Percentiles rank a stretch among this genome's conserved stretches.
phyloP scores from a whole-genome alignment of 306 rosid species.

The Vigna unguiculata region DNA sequence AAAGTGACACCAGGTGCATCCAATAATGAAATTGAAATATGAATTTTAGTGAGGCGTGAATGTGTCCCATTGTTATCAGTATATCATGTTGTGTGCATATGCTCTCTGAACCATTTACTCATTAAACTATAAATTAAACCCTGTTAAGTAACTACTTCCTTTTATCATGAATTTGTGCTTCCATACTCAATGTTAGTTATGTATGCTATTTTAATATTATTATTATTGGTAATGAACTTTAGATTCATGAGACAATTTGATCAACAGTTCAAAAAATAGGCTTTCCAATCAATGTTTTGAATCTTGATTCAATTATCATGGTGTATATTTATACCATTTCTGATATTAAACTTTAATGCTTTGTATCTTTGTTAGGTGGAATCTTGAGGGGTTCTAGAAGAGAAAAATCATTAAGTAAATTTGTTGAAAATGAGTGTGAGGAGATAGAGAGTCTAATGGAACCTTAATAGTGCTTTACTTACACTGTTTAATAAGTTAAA shows the following conservation, averaged over 20 bases:
- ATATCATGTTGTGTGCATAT: slow-evolving; percentile 43
- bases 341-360: slow-evolving; percentile 38
- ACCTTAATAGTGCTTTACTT: slow-evolving; percentile 21
- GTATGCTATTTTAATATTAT: background rate
- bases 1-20: slow-evolving; percentile 6
- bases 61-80: background rate
- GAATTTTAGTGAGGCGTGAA: slow-evolving; percentile 17
- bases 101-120: slow-evolving; percentile 42
- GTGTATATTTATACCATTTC: slow-evolving; percentile 11
- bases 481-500: background rate
- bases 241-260: background rate
- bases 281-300: background rate
- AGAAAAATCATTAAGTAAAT: slow-evolving; percentile 89
- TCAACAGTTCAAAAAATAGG: background rate
- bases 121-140: too few species aligned
- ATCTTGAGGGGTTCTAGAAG: slow-evolving; percentile 93
- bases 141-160: background rate
- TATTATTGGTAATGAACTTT: background rate
- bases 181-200: background rate
- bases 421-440: slow-evolving; percentile 92
- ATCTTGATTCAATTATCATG: background rate
- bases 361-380: slow-evolving; percentile 70
- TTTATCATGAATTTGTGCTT: slow-evolving; percentile 14
- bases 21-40: slow-evolving; percentile 22
- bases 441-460: slow-evolving; percentile 97